phyloP scores from a whole-genome alignment of 768 basidiomycete genomes.

The Rhizopogon rudus region DNA sequence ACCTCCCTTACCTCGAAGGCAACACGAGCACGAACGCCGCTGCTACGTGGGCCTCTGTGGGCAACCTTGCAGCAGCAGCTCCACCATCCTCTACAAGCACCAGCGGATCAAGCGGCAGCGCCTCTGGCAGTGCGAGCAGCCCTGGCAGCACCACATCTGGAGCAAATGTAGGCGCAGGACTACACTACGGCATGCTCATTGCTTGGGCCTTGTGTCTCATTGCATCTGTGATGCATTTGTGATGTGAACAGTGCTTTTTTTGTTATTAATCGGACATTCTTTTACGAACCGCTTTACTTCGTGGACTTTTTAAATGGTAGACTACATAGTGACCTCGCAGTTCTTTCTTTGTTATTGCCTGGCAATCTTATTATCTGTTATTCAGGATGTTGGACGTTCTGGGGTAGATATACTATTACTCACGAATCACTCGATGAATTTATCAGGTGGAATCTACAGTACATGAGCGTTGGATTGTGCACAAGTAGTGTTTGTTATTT shows the following conservation, averaged over 20 bases:
- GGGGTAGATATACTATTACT: no score
- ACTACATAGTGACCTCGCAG: no score
- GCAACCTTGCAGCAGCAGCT: constrained; percentile 39
- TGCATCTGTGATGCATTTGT: neutral
- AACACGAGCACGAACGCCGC: constrained; percentile 37
- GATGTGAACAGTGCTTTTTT: neutral
- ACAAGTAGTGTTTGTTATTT: no score
- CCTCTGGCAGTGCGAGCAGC: constrained; percentile 12
- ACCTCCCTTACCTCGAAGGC: constrained; percentile 51
- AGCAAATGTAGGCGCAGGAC: neutral
- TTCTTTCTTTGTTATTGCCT: no score
- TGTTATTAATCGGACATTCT: neutral
- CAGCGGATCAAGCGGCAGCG: constrained; percentile 5
- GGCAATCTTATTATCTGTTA: no score
- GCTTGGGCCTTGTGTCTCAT: neutral
- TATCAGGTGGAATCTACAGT: no score
- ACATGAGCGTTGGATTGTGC: no score
- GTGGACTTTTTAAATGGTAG: no score
- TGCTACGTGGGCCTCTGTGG: constrained; percentile 46
- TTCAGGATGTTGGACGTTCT: no score
- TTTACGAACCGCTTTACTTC: neutral
- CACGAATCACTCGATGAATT: no score
- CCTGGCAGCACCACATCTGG: constrained; percentile 10
- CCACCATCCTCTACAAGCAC: constrained; percentile 25
- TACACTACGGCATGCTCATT: neutral